Evolutionary conservation across 2,329 filamentous ascomycete species (phyloP), one percentile per base, ranked within the genome.

Genomic region (Penicillium sp.): DNA sequence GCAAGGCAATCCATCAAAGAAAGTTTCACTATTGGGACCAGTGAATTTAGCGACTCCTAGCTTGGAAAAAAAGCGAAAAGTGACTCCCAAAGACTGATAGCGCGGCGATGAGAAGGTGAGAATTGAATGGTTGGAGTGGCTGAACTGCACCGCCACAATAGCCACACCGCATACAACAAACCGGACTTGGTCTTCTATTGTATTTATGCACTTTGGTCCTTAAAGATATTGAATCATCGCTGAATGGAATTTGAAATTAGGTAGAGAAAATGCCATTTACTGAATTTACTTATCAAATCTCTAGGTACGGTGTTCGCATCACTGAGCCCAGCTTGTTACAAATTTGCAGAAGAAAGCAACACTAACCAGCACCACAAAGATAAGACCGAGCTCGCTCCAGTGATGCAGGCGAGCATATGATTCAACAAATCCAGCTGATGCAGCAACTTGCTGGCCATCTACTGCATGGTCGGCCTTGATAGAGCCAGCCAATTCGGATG

Each of bases 401-500:
- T 75, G 75, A 11, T 67, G 66, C 34, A 77, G 61, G 29, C 68
- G 69, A 55, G 78, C 75, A 56, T 74, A 67, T 0, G 74, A 71
- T 51, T 78, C 76, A 19, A 76, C 71, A 61, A 74, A 76, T 18
- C 75, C 76, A 36, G 65, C 66, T 38, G 65, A 66, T 19, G 68
- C 67, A 47, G 68, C 71, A 29, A 61, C 52, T 56, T 69, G 65
- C 50, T 71, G 70, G 39, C 60, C 61, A 18, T 61, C 55, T 13
- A 64, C 58, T 41, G 55, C 66, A 57, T 79, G 78, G 11, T 73
- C 74, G 18, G 74, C 76, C 51, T 78, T 76, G 67, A 70, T 78
- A 73, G 66, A 79, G 73, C 67, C 81, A 70, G 59, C 78, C 7
- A 84, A 78, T 59, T 88, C 86, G 4, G 85, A 80, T 0, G 94